A percentile compares a stretch with the other conserved stretches of the same genome.
Conservation (phyloP, 1,139 yeast genomes). For the Yamadazyma sp. region DNA sequence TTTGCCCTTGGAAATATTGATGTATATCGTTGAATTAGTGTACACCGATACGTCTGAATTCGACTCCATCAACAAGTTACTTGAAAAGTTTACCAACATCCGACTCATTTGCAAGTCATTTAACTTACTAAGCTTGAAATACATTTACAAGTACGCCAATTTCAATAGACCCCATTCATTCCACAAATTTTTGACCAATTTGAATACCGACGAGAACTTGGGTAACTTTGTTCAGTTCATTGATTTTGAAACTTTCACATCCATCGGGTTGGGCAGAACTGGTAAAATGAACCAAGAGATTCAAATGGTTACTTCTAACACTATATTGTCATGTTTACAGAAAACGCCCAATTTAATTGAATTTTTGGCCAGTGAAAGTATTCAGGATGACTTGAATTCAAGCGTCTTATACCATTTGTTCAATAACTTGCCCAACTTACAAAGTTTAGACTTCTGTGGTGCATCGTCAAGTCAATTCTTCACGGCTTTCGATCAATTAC, state of each 20-base stretch:
- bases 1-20: slow-evolving; percentile 44
- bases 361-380: slow-evolving; percentile 81
- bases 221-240: slow-evolving; percentile 74
- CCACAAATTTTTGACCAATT: slow-evolving; percentile 64
- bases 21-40: slow-evolving; percentile 44
- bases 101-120: slow-evolving; percentile 28
- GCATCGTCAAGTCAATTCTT: slow-evolving; percentile 69
- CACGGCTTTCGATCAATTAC: slow-evolving; percentile 53
- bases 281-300: slow-evolving; percentile 88
- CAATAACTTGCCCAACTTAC: slow-evolving; percentile 57
- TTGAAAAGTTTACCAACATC: slow-evolving; percentile 44
- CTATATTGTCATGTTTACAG: slow-evolving; percentile 62
- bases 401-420: slow-evolving; percentile 59
- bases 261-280: slow-evolving; percentile 87
- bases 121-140: slow-evolving; percentile 33
- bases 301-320: slow-evolving; percentile 80
- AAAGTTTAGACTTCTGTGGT: slow-evolving; percentile 86
- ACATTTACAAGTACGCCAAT: slow-evolving; percentile 64
- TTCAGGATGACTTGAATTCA: slow-evolving; percentile 78
- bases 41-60: slow-evolving; percentile 35
- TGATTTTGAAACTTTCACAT: slow-evolving; percentile 87
- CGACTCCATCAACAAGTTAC: slow-evolving; percentile 40
- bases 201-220: slow-evolving; percentile 46
- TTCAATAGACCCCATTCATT: slow-evolving; percentile 84
- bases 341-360: slow-evolving; percentile 71